Conservation (phyloP, 176 grass and related monocot species). For the Calamus simplicifolius region DNA sequence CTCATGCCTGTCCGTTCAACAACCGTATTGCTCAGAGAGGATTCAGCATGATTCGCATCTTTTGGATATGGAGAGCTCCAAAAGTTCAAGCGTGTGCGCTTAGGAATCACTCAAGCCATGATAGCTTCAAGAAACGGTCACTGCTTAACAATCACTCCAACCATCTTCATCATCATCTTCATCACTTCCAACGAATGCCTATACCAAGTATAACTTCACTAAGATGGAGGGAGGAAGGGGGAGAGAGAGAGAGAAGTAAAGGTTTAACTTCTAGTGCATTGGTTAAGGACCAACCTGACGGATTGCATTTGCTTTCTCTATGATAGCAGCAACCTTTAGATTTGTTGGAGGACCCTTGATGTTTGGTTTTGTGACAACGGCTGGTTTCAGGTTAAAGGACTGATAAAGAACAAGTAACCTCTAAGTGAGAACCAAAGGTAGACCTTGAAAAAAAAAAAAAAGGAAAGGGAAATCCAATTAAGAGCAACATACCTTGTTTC, state of each 20-base stretch:
- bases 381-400: conserved; percentile 82
- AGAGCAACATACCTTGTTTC: conserved; percentile 53
- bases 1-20: background rate
- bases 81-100: background rate
- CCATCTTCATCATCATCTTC: background rate
- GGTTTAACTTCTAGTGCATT: background rate
- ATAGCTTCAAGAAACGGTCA: background rate
- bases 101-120: too few relatives aligned
- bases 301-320: conserved; percentile 92
- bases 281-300: conserved; percentile 46
- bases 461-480: background rate
- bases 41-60: conserved; percentile 10
- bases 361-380: conserved; percentile 51
- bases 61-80: conserved; percentile 11
- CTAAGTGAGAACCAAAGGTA: conserved; percentile 1
- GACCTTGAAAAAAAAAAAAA: conserved; percentile 7
- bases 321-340: conserved; percentile 78
- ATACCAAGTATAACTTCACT: background rate
- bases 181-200: conserved; percentile 17
- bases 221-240: background rate
- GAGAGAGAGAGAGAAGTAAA: conserved; percentile 7
- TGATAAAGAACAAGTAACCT: conserved; percentile 24
- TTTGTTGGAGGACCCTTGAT: conserved; percentile 71
- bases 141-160: conserved; percentile 10
- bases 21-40: background rate